A percentile compares a stretch with the other conserved stretches of the same genome.
Evolutionary conservation across 495 filamentous ascomycete species (phyloP).

Genomic region (Aspergillus mulundensis): DNA sequence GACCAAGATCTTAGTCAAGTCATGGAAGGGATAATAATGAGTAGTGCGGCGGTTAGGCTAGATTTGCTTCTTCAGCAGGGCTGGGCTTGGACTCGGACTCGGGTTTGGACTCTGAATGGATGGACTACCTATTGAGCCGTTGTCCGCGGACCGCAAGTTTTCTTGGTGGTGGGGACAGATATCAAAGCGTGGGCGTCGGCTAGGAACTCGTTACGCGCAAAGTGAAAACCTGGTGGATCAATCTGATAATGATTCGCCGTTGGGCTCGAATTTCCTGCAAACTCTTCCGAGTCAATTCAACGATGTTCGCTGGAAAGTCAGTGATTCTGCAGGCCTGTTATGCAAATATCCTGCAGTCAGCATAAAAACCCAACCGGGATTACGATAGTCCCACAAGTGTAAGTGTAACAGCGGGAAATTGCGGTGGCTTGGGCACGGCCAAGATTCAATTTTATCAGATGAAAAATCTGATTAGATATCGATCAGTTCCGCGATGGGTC

Average conservation of each 20-base stretch:
- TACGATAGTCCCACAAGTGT: no score
- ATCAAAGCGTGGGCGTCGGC: not conserved
- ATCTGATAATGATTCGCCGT: not conserved
- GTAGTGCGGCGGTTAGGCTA: not conserved
- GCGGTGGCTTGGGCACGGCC: no score
- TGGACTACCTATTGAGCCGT: no score
- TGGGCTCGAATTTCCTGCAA: not conserved
- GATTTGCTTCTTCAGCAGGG: not conserved
- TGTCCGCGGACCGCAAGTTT: not conserved
- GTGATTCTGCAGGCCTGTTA: no score
- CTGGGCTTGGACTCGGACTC: not conserved
- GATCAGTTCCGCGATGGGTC: no score
- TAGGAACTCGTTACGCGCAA: not conserved
- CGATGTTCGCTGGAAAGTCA: not conserved
- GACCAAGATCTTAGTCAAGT: not conserved
- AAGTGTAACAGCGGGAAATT: no score
- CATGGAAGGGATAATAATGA: not conserved
- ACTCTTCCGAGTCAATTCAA: not conserved
- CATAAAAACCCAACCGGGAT: no score
- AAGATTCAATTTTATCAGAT: not conserved
- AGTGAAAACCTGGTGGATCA: not conserved
- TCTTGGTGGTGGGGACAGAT: not conserved
- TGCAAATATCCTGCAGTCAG: no score
- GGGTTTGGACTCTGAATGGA: not conserved
- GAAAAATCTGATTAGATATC: no score